A percentile compares a stretch with the other conserved stretches of the same genome.
These are phyloP conservation scores for Cordyceps javanica DNA, from an alignment of 2,329 filamentous ascomycete species.

Conservation along the genomic window DNA sequence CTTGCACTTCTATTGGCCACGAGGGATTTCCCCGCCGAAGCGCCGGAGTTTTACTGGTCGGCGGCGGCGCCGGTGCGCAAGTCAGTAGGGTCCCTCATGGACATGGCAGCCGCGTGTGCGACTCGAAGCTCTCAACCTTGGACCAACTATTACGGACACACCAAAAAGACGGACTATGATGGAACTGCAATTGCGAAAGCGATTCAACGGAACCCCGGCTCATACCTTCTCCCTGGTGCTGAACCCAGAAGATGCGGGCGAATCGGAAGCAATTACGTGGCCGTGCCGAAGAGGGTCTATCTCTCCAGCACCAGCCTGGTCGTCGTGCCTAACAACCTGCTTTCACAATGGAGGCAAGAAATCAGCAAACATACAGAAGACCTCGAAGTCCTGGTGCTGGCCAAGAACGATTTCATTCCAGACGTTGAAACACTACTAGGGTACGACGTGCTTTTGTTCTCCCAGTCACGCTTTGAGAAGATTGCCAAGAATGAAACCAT, in stretches of 20 bases:
- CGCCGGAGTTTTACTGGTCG: conserved; percentile 55
- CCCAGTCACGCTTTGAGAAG: conserved; percentile 64
- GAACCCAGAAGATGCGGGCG: conserved; percentile 24
- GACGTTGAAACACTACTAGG: conserved; percentile 48
- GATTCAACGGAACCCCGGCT: conserved; percentile 51
- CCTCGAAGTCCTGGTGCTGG: conserved; percentile 59
- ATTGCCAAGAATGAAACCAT: conserved; percentile 33
- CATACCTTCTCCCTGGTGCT: conserved; percentile 50
- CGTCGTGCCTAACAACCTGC: conserved; percentile 75
- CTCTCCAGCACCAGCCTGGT: conserved; percentile 68
- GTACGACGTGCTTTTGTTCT: conserved; percentile 75
- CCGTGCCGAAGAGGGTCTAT: conserved; percentile 45
- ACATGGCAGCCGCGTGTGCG: conserved; percentile 69
- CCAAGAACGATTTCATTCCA: conserved; percentile 51
- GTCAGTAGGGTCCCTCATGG: conserved; percentile 55
- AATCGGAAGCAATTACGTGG: not conserved
- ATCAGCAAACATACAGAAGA: conserved; percentile 69
- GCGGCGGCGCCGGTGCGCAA: conserved; percentile 32
- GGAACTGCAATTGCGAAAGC: conserved; percentile 48
- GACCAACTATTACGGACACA: conserved; percentile 56
- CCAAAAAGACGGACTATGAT: conserved; percentile 38
- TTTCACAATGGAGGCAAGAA: conserved; percentile 78
- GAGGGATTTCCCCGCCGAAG: conserved; percentile 57
- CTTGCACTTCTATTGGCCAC: conserved; percentile 72
- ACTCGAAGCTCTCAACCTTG: conserved; percentile 65